Percentiles rank a stretch among this genome's conserved stretches.
These are phyloP conservation scores for Sugiyamaella paludigena DNA, from an alignment of 1,139 yeast species.

Conservation along the genomic window DNA sequence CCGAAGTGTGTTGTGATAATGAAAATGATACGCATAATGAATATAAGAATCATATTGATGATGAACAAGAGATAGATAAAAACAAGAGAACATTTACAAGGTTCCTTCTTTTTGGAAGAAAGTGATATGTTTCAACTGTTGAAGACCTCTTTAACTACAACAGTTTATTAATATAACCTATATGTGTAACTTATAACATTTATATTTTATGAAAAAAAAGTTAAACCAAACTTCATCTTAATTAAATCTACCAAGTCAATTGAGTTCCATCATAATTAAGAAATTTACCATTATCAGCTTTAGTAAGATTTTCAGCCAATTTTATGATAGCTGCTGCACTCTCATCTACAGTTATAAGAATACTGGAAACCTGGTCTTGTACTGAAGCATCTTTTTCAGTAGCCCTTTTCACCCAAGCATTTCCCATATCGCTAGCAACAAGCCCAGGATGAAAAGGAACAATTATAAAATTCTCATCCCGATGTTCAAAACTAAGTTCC, in stretches of 20 bases:
- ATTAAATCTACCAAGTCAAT: conserved; percentile 7
- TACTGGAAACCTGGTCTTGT: not conserved
- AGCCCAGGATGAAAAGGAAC: conserved; percentile 39
- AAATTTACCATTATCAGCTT: conserved; percentile 17
- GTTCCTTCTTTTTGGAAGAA: no score
- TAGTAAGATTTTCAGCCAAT: conserved; percentile 11
- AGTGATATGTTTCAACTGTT: no score
- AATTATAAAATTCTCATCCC: conserved; percentile 29
- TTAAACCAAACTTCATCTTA: no score
- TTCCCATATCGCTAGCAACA: conserved; percentile 35
- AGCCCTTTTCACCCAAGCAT: conserved; percentile 3
- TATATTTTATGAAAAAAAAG: no score
- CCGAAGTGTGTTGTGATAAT: no score
- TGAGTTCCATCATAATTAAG: conserved; percentile 15
- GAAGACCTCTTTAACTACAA: no score
- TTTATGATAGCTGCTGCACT: conserved; percentile 15
- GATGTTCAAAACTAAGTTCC: conserved; percentile 21
- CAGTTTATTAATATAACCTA: no score
- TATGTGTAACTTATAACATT: no score
- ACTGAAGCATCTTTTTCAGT: conserved; percentile 3
- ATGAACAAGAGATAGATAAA: no score
- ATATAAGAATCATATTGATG: no score
- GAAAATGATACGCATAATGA: no score
- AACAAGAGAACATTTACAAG: no score
- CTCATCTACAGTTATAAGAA: conserved; percentile 3